A percentile compares a stretch with the other conserved stretches of the same genome.
phyloP scores from a whole-genome alignment of 768 basidiomycete genomes.

The Boletellus emodensis region DNA sequence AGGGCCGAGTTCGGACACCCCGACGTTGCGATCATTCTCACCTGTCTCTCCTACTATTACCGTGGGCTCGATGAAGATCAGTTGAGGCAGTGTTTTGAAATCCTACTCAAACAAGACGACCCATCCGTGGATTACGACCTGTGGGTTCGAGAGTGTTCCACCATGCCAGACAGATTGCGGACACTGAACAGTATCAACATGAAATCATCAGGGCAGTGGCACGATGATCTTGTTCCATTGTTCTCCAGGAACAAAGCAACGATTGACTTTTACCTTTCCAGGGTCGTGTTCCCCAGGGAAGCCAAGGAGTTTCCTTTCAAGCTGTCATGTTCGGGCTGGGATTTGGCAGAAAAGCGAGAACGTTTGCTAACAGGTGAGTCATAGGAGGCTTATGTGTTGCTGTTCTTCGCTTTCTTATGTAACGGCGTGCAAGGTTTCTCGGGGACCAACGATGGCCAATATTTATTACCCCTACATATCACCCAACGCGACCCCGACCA shows the following conservation, averaged over 20 bases:
- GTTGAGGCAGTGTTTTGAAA: constrained; percentile 13
- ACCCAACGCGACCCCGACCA: constrained; percentile 16
- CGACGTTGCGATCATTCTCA: constrained; percentile 18
- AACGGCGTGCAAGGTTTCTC: constrained; percentile 14
- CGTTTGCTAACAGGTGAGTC: constrained; percentile 18
- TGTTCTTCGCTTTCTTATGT: not conserved
- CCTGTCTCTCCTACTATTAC: constrained; percentile 21
- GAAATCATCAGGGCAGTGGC: constrained; percentile 18
- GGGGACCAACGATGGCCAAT: constrained; percentile 25
- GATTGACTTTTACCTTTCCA: constrained; percentile 24
- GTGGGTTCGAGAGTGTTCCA: constrained; percentile 16
- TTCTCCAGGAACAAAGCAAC: constrained; percentile 16
- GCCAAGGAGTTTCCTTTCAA: constrained; percentile 13
- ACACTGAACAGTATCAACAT: constrained; percentile 18
- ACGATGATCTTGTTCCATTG: constrained; percentile 2
- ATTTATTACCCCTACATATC: constrained; percentile 29
- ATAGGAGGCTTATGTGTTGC: not conserved
- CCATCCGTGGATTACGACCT: constrained; percentile 16
- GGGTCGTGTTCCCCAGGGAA: constrained; percentile 24
- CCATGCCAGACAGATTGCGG: constrained; percentile 13
- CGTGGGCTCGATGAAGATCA: constrained; percentile 16
- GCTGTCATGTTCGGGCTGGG: constrained; percentile 25
- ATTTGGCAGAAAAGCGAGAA: constrained; percentile 18
- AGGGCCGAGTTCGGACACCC: constrained; percentile 28
- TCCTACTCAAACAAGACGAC: constrained; percentile 17